phyloP scores from a whole-genome alignment of 1,284 basidiomycete species.

The Puccinia polysora region DNA sequence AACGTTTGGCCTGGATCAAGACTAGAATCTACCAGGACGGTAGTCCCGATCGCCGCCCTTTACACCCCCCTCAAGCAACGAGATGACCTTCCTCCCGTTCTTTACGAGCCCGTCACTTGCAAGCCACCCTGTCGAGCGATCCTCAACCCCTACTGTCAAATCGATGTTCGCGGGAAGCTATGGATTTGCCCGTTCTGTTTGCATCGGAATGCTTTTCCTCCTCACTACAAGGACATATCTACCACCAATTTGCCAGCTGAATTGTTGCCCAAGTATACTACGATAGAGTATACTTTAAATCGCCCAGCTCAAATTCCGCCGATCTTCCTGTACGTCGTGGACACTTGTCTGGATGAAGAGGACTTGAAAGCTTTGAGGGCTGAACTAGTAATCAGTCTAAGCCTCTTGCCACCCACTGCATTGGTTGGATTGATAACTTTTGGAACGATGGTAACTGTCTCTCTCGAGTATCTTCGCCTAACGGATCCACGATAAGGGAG shows the following conservation, averaged over 20 bases:
- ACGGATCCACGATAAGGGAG: neutral
- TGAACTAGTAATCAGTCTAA: conserved; percentile 85
- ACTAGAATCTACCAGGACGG: conserved; percentile 94
- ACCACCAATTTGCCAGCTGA: conserved; percentile 94
- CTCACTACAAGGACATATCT: conserved; percentile 98
- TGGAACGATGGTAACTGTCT: conserved; percentile 78
- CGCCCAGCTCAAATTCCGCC: conserved; percentile 88
- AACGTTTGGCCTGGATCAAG: conserved; percentile 97
- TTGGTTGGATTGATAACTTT: conserved; percentile 92
- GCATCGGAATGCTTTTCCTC: conserved; percentile 91
- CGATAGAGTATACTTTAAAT: conserved; percentile 95
- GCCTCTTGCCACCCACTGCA: conserved; percentile 84
- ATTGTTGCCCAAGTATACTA: conserved; percentile 94
- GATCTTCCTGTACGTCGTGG: conserved; percentile 93
- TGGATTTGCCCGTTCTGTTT: conserved; percentile 99
- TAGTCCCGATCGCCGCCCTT: conserved; percentile 95
- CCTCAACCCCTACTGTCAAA: conserved; percentile 97
- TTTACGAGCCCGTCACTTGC: conserved; percentile 98
- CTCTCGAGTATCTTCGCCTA: neutral
- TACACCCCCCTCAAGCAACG: conserved; percentile 94
- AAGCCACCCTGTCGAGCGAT: conserved; percentile 96
- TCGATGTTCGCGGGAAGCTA: conserved; percentile 94
- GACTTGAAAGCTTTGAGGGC: conserved; percentile 92
- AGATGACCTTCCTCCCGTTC: conserved; percentile 88
- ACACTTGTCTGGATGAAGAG: conserved; percentile 86